phyloP scores from a whole-genome alignment of 768 basidiomycete genomes.

The Punctularia strigosozonata region DNA sequence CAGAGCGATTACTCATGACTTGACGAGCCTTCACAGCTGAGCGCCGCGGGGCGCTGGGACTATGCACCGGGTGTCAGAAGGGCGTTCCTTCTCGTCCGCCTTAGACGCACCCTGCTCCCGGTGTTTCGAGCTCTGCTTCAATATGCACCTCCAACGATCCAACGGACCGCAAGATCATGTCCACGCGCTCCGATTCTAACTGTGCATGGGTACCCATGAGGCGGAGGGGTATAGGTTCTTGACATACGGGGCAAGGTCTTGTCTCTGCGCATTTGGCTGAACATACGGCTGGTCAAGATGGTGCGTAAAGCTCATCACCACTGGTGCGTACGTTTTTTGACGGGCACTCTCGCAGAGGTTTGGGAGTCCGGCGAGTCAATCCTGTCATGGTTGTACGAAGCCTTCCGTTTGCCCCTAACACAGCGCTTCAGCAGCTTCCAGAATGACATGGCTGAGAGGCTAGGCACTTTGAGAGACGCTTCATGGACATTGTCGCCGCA shows the following conservation, averaged over 20 bases:
- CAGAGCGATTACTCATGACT: constrained; percentile 15
- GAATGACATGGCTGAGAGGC: no score
- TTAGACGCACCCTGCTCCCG: no score
- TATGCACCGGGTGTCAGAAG: constrained; percentile 20
- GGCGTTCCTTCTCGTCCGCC: no score
- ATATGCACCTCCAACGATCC: constrained; percentile 53
- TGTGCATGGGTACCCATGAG: constrained; percentile 53
- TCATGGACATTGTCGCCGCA: no score
- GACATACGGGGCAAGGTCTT: constrained; percentile 62
- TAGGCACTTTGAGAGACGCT: no score
- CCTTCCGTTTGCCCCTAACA: no score
- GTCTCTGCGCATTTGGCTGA: constrained; percentile 68
- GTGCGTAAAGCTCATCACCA: constrained; percentile 1
- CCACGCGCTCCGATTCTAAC: constrained; percentile 58
- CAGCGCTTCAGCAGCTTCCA: no score
- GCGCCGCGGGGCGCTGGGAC: constrained; percentile 22
- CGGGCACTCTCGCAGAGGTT: neutral
- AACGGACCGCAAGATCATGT: constrained; percentile 51
- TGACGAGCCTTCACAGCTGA: constrained; percentile 34
- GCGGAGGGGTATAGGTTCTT: constrained; percentile 60
- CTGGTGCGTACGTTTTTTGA: constrained; percentile 21
- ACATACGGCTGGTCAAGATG: neutral
- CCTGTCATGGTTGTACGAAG: no score
- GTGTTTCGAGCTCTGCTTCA: no score
- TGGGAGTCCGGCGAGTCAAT: no score